Evolutionary conservation across 75 land plant genomes (phyloP), one percentile per base, ranked within the genome.

Genomic region (Pinus taeda): DNA sequence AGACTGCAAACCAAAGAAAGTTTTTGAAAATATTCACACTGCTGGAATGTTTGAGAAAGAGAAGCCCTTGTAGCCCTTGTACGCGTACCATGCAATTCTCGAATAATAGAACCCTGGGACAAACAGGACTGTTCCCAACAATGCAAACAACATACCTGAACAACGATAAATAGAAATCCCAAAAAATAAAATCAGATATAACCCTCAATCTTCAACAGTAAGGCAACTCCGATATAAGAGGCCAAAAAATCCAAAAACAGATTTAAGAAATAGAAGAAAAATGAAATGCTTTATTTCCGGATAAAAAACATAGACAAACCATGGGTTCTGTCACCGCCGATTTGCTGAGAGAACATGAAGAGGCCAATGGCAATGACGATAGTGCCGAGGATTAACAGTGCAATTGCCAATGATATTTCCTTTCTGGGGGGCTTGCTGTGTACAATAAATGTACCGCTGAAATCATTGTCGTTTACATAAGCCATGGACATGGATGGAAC

Each of bases 361-460:
- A 85, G 33, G 5, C 97, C 97, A 39, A 84, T 1, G 74, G 88
- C 37, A 78, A 94, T 85, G 55, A 88, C 90, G 39, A 94, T 45
- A 61, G 80, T 60, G 3, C 97, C 97, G 66, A 94, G 88, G 62
- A 91, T 84, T 77, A 95, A 91, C 59, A 95, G 91, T 12, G 95
- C 36, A 75, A 95, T 66, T 37, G 98, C 92, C 36, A 95, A 85
- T 75, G 81, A 93, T 80, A 95, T 95, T 83, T 95, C 98, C 82
- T 92, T 92, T 69, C 90, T 78, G 49, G 98, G 98, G n/a, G 93
- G 95, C 29, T 87, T 78, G 81, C 90, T 92, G 83, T 90, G 82
- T 59, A 95, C 84, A 69, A 86, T 45, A 45, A 45, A 45, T 45
- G 49, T 45, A 45, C 49, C 49, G 6, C 49, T 45, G 49, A 45